A percentile compares a stretch with the other conserved stretches of the same genome.
phyloP scores from a whole-genome alignment of 2,329 filamentous ascomycete genomes.

The Alternaria viburni region DNA sequence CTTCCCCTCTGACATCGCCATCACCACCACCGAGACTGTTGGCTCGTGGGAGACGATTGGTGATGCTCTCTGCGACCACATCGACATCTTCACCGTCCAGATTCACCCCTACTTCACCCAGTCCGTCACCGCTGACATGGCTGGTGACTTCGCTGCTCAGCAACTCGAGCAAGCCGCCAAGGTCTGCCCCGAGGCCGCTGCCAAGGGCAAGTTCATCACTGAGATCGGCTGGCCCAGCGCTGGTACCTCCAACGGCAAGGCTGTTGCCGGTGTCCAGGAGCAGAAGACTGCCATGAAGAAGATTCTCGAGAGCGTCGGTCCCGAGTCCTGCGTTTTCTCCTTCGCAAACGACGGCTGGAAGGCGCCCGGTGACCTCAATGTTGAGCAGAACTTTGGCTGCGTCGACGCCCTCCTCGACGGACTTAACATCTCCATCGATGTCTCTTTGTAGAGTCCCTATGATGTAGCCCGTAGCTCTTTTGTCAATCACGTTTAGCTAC shows the following conservation, averaged over 20 bases:
- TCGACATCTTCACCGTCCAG: conserved; percentile 85
- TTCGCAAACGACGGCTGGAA: conserved; percentile 86
- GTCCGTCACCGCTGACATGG: conserved; percentile 64
- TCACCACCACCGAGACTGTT: conserved; percentile 88
- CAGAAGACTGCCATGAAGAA: conserved; percentile 75
- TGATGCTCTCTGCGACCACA: conserved; percentile 68
- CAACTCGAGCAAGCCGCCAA: conserved; percentile 74
- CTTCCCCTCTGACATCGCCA: conserved; percentile 68
- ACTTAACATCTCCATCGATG: not conserved
- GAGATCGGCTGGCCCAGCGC: conserved; percentile 88
- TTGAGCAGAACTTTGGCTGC: conserved; percentile 84
- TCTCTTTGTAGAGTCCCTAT: conserved; percentile 6
- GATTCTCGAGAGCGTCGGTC: conserved; percentile 71
- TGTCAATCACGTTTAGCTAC: conserved; percentile 9
- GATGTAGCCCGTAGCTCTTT: conserved; percentile 4
- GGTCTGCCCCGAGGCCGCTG: conserved; percentile 66
- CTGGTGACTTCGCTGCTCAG: conserved; percentile 76
- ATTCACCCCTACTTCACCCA: conserved; percentile 95
- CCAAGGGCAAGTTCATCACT: conserved; percentile 76
- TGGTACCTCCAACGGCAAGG: conserved; percentile 73
- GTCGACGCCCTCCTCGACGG: conserved; percentile 52
- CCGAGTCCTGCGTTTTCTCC: conserved; percentile 80
- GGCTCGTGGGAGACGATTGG: conserved; percentile 73
- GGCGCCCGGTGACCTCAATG: conserved; percentile 67
- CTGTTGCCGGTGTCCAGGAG: conserved; percentile 69